A percentile compares a stretch with the other conserved stretches of the same genome.
These are phyloP conservation scores for Spencermartinsiella europaea DNA, from an alignment of 805 yeast species.

Conservation along the genomic window DNA sequence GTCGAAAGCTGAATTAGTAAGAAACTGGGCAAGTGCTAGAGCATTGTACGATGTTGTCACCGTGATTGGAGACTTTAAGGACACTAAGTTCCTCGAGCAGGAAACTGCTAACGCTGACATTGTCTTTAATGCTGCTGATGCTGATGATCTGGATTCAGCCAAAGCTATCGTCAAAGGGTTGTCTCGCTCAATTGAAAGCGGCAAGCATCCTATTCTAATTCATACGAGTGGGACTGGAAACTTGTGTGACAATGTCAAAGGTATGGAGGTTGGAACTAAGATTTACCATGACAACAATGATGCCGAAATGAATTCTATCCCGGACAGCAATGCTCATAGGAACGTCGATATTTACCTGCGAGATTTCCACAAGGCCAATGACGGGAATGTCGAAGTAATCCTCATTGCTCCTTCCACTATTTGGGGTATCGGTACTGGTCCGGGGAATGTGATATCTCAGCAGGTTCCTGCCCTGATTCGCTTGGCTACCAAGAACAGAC, in stretches of 20 bases:
- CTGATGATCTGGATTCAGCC: slow-evolving; percentile 12
- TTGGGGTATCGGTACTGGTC: slow-evolving; percentile 22
- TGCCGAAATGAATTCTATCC: slow-evolving; percentile 12
- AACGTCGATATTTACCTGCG: slow-evolving; percentile 15
- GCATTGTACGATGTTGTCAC: slow-evolving; percentile 8
- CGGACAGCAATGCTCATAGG: slow-evolving; percentile 16
- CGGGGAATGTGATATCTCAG: slow-evolving; percentile 10
- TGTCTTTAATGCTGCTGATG: slow-evolving; percentile 14
- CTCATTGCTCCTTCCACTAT: slow-evolving; percentile 21
- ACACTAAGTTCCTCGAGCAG: slow-evolving; percentile 2
- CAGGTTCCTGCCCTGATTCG: slow-evolving; percentile 14
- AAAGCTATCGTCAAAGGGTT: slow-evolving; percentile 11
- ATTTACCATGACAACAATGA: slow-evolving; percentile 15
- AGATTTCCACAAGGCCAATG: slow-evolving; percentile 8
- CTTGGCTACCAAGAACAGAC: slow-evolving; percentile 9
- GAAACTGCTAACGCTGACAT: slow-evolving; percentile 13
- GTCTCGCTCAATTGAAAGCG: slow-evolving; percentile 6
- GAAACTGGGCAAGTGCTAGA: slow-evolving; percentile 16
- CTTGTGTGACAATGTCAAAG: slow-evolving; percentile 13
- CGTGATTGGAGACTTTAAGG: slow-evolving; percentile 8
- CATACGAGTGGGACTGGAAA: slow-evolving; percentile 20
- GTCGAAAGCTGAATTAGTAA: slow-evolving; percentile 9
- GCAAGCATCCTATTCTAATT: slow-evolving; percentile 12
- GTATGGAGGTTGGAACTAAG: slow-evolving; percentile 3
- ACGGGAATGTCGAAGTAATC: slow-evolving; percentile 8